Conservation (phyloP, 2,329 filamentous ascomycete species). For the Fusarium floridanum region DNA sequence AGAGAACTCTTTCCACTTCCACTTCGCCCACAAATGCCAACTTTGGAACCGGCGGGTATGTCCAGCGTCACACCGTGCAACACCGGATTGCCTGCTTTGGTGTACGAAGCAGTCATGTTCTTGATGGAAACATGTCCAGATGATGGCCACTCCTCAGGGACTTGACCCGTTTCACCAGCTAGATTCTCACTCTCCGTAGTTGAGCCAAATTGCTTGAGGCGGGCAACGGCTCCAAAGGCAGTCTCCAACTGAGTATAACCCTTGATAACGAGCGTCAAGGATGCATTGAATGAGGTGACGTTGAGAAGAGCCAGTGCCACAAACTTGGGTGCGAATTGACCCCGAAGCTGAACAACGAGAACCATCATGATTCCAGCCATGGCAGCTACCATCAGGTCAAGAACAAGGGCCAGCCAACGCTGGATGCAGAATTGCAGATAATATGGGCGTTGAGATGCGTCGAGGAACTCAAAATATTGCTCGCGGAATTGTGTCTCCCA, state of each 20-base stretch:
- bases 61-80: constrained; percentile 48
- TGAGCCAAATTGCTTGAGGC: constrained; percentile 17
- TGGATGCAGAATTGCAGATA: constrained; percentile 63
- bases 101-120: constrained; percentile 49
- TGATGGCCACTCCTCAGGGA: constrained; percentile 12
- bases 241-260: constrained; percentile 49
- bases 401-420: constrained; percentile 61
- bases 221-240: constrained; percentile 22
- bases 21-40: constrained; percentile 60
- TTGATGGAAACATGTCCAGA: constrained; percentile 42
- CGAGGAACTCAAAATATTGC: constrained; percentile 45
- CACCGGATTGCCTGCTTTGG: constrained; percentile 33
- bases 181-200: constrained; percentile 23
- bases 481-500: constrained; percentile 42
- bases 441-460: constrained; percentile 49
- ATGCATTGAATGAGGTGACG: constrained; percentile 48
- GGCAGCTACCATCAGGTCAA: constrained; percentile 60
- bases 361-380: constrained; percentile 61
- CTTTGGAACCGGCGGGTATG: constrained; percentile 51
- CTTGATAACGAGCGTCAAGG: constrained; percentile 50
- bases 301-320: constrained; percentile 44
- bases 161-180: not conserved
- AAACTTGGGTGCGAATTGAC: constrained; percentile 31
- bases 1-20: constrained; percentile 55
- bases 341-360: constrained; percentile 55